Evolutionary conservation across 495 filamentous ascomycete genomes (phyloP), one percentile per base, ranked within the genome.

Genomic region (Aspergillus bertholletiae): DNA sequence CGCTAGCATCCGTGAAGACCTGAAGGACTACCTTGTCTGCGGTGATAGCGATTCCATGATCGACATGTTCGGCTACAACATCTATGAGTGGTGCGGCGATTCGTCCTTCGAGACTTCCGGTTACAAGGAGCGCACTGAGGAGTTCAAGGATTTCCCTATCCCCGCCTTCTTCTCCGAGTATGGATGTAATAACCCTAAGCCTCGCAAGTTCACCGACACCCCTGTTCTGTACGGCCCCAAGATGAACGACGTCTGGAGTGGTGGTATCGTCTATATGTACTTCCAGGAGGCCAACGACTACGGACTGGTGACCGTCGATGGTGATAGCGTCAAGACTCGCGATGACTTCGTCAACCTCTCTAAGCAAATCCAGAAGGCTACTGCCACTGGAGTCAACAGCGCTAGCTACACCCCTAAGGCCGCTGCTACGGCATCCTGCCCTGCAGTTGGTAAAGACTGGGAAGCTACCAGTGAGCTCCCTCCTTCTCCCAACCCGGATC

Each of bases 31-130:
- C 77, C 95, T 98, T 75, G 88, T 96, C 79, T 98, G 94, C 67
- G 91, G 91, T 58, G 72, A 86, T 46, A 52, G 76, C 41, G 69
- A 68, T 0, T 78, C 82, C 37, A 78, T 84, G 49, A 96, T 97
- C 56, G 95, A 97, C 73, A 96, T 92, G 79, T 97, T 92, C 88
- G 95, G 94, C 51, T 97, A 97, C 85, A 98, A 98, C 77, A 96
- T 97, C 78, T 97, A 97, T 78, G 92, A 90, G 51, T 98, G 93
- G 93, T 98, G 94, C 71, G 95, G 95, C 56, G 70, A 91, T 37
- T 93, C 87, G 58, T 80, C 78, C 58, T 93, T 84, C 67, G 64
- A 73, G 35, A 55, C 70, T 28, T 97, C 94, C 1, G 89, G 90
- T 13, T 98, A 90, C 73, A 73, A 87, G 55, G 82, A 82, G 20